A percentile compares a stretch with the other conserved stretches of the same genome.
Conservation (phyloP, 495 filamentous ascomycete genomes). For the Daldinia caldariorum region DNA sequence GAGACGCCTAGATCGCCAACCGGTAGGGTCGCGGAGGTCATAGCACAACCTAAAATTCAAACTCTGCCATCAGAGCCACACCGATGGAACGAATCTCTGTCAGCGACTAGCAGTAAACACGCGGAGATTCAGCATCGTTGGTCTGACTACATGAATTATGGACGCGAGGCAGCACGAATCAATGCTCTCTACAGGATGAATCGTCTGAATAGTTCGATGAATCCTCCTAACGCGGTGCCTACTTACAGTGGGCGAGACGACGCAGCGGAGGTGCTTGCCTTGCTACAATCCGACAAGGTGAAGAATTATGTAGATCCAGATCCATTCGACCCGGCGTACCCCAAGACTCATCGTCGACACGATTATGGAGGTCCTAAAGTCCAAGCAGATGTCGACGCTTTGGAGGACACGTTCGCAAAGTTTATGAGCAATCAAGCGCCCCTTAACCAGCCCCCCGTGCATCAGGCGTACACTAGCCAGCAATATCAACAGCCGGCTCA, state of each 20-base stretch:
- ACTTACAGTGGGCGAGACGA: constrained; percentile 23
- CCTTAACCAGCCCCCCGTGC: constrained; percentile 47
- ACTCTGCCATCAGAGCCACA: constrained; percentile 35
- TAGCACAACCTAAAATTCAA: constrained; percentile 23
- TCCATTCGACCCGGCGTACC: constrained; percentile 44
- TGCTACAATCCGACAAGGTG: constrained; percentile 50
- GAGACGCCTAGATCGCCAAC: constrained; percentile 78
- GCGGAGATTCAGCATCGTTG: constrained; percentile 50
- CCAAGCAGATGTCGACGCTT: constrained; percentile 42
- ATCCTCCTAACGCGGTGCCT: background rate
- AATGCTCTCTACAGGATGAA: constrained; percentile 38
- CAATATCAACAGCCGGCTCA: constrained; percentile 18
- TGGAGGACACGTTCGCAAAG: constrained; percentile 46
- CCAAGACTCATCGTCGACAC: constrained; percentile 44
- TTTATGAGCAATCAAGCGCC: constrained; percentile 49
- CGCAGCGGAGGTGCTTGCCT: constrained; percentile 31
- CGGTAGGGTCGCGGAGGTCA: constrained; percentile 36
- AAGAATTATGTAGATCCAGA: constrained; percentile 49
- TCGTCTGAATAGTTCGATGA: background rate
- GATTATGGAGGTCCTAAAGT: constrained; percentile 49
- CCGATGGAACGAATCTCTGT: constrained; percentile 38
- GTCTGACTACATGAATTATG: constrained; percentile 35
- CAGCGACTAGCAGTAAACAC: constrained; percentile 32
- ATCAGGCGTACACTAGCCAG: constrained; percentile 5
- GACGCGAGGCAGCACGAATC: constrained; percentile 22